phyloP scores from a whole-genome alignment of 106 monocot species.

The Acorus gramineus region DNA sequence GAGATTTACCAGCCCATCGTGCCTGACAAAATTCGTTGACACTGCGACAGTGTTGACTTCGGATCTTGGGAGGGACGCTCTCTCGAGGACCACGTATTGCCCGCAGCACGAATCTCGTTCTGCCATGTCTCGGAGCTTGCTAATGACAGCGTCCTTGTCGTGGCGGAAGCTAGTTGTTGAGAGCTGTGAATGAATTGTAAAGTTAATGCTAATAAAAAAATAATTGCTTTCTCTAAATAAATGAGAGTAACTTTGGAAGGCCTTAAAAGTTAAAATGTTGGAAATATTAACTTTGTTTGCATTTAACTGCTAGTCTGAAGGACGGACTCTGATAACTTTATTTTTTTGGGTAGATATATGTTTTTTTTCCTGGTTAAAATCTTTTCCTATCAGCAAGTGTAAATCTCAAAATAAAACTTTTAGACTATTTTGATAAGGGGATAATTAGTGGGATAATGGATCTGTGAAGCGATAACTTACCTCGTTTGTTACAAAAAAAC shows the following conservation, averaged over 20 bases:
- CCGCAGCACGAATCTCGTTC: constrained; percentile 39
- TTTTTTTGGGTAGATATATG: not conserved
- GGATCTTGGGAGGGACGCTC: constrained; percentile 24
- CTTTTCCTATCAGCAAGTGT: constrained; percentile 1
- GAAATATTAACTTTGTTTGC: not conserved
- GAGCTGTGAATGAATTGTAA: no score
- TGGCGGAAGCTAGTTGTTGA: constrained; percentile 16
- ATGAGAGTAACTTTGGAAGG: no score
- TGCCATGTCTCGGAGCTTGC: constrained; percentile 42
- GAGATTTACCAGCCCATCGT: constrained; percentile 1
- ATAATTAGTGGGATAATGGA: no score
- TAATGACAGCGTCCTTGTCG: constrained; percentile 44
- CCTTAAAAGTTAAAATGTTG: no score
- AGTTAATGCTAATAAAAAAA: no score
- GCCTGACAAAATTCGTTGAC: constrained; percentile 43
- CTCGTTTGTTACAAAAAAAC: no score
- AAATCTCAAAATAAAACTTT: not conserved
- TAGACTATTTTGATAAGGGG: no score
- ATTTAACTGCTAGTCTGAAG: constrained; percentile 27
- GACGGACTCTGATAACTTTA: not conserved
- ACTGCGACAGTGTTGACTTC: constrained; percentile 38
- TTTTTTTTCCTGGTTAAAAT: no score
- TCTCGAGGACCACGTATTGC: constrained; percentile 49
- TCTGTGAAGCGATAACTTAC: no score
- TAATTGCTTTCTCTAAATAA: no score